A percentile compares a stretch with the other conserved stretches of the same genome.
Conservation (phyloP, 169 alveolate species). For the Perkinsus olseni region DNA sequence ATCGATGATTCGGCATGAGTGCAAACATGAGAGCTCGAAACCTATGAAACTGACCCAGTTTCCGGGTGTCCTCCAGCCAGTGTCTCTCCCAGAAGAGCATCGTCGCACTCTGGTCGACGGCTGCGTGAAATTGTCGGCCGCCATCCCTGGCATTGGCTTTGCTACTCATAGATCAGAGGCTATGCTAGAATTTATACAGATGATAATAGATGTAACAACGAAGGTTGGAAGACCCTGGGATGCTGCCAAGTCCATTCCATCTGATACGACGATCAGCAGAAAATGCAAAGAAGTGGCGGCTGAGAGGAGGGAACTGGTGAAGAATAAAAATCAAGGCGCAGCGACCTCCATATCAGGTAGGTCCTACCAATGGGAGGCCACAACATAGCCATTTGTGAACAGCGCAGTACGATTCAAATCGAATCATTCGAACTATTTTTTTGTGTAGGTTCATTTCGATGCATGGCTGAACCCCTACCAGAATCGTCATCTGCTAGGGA, state of each 20-base stretch:
- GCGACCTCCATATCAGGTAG: not conserved
- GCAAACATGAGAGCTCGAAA: not conserved
- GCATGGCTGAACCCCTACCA: not conserved
- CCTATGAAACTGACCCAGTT: not conserved
- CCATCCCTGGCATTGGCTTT: not conserved
- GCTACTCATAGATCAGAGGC: not conserved
- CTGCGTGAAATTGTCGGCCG: not conserved
- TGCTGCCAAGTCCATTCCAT: not conserved
- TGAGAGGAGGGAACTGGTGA: not conserved
- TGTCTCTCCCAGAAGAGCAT: not conserved
- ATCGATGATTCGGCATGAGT: not conserved
- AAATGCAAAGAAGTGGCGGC: not conserved
- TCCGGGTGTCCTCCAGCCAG: not conserved
- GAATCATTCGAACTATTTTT: not conserved
- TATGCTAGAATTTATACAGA: not conserved
- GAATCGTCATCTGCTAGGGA: not conserved
- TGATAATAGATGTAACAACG: not conserved
- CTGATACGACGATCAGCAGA: not conserved
- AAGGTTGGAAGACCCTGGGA: not conserved
- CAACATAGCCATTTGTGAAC: too few species aligned
- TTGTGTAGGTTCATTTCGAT: not conserved
- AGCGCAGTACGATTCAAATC: not conserved
- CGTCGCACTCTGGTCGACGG: not conserved
- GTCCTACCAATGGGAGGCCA: not conserved
- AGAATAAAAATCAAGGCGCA: not conserved